These are phyloP conservation scores for Aspergillus uvarum DNA, from an alignment of 2,329 filamentous ascomycete genomes.

Conservation along the genomic window DNA sequence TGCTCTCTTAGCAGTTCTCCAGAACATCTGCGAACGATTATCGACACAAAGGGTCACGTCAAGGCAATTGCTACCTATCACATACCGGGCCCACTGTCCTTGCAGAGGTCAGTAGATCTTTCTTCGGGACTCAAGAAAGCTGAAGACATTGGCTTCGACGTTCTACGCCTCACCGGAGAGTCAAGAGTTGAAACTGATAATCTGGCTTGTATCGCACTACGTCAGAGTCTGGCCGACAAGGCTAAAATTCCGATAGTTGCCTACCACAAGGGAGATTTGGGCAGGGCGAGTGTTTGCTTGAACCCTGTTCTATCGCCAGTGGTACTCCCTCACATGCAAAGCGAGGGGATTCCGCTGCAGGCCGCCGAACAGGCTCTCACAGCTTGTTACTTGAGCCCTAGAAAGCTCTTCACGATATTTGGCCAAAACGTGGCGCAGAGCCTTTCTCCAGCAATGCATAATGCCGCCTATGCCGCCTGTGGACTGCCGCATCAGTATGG, in stretches of 20 bases:
- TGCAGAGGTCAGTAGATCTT: not conserved
- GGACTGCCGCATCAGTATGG: conserved; percentile 26
- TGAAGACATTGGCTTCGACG: not conserved
- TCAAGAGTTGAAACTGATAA: not conserved
- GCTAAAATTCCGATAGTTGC: not conserved
- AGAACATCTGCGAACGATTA: not conserved
- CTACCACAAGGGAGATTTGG: not conserved
- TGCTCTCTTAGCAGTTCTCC: not conserved
- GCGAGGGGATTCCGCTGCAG: not conserved
- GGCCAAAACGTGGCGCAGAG: conserved; percentile 24
- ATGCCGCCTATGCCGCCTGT: conserved; percentile 22
- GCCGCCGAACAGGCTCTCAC: not conserved
- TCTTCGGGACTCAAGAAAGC: not conserved
- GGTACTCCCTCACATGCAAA: not conserved
- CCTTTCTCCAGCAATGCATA: conserved; percentile 30
- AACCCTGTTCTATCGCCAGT: not conserved
- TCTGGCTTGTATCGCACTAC: not conserved
- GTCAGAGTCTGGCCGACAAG: not conserved
- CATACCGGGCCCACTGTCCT: not conserved
- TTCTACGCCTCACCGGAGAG: not conserved
- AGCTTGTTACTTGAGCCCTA: not conserved
- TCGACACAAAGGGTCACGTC: not conserved
- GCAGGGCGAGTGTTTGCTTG: not conserved
- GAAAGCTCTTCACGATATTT: conserved; percentile 23
- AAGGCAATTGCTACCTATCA: not conserved